Base-by-base conservation (phyloP, 306 rosid species). In the Glycine tomentella region DNA sequence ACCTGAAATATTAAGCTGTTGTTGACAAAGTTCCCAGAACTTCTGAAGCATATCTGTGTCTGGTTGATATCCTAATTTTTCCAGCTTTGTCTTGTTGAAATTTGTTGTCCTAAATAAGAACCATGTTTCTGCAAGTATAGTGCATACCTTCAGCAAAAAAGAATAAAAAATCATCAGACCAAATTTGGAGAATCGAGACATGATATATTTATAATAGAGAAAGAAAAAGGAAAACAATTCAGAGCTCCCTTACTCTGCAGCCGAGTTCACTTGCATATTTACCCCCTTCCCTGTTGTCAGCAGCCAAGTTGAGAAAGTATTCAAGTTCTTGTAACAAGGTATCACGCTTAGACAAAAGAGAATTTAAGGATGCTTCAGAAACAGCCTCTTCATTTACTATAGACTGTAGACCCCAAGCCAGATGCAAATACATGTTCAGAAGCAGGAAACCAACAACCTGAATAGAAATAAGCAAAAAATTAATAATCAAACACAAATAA, bases 371-470 rank as follows among this genome's bases (percentile, higher is more conserved):
- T 86, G 87, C 87, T 74, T 75, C 91, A 72, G 95, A 87, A 73
- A 93, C 80, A 61, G 81, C 75, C 79, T 89, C 92, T 81, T 81
- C 84, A 56, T 83, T 83, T 77, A 85, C 72, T 74, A 89, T 77
- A 10, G 87, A 85, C 33, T 90, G 90, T 71, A 95, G 84, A 84
- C 82, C 84, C 99, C 99, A 93, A 48, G 80, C 89, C 80, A 95
- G 85, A 83, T 93, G 84, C 74, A 93, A 31, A 90, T 84, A 77
- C 91, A 89, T 72, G 90, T 93, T 95, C 81, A 86, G 90, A 81
- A 95, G 93, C 82, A 95, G 91, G 89, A 90, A 95, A 77, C 88
- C 81, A 78, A 91, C 87, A 85, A 93, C 98, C 99, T 95, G 92
- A 40, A 84, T 40, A 49, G 75, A 64, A 68, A 88, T 33, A 66